Percentiles rank a stretch among this genome's conserved stretches.
These are phyloP conservation scores for Magnaporthiopsis incrustans DNA, from an alignment of 2,329 filamentous ascomycete genomes.

Conservation along the genomic window DNA sequence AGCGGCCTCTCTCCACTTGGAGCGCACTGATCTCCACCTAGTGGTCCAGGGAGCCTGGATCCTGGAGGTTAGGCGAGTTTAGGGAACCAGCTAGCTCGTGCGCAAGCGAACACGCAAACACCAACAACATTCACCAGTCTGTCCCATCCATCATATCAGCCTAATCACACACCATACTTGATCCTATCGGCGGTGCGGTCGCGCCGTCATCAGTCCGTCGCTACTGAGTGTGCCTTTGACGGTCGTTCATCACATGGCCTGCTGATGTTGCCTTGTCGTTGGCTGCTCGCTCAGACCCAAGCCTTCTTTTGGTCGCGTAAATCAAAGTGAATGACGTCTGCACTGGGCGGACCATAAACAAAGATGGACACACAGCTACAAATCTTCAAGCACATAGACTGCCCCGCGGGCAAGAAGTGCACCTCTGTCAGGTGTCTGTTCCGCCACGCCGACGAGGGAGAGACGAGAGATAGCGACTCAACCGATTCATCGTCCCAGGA, in stretches of 20 bases:
- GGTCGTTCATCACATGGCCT: neutral
- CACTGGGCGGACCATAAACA: neutral
- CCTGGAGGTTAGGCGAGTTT: neutral
- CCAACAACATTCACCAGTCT: neutral
- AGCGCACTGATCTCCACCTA: neutral
- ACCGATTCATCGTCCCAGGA: neutral
- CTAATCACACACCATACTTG: neutral
- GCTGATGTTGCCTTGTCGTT: neutral
- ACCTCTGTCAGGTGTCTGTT: conserved; percentile 16
- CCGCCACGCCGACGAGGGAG: conserved; percentile 11
- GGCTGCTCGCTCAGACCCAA: neutral
- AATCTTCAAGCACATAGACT: conserved; percentile 18
- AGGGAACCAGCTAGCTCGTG: neutral
- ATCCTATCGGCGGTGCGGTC: neutral
- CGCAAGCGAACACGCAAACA: neutral
- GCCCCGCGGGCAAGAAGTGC: conserved; percentile 16
- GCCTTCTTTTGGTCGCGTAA: neutral
- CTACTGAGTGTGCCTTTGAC: too few species aligned
- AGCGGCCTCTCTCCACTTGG: neutral
- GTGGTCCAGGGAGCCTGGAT: neutral
- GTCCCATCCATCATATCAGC: neutral
- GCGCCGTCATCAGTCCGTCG: neutral
- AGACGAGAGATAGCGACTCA: neutral
- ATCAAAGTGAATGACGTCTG: neutral
- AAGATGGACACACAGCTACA: conserved; percentile 4